Percentiles rank a stretch among this genome's conserved stretches.
phyloP scores from a whole-genome alignment of 2,329 filamentous ascomycete genomes.

The Sphaerulina vaccinii region DNA sequence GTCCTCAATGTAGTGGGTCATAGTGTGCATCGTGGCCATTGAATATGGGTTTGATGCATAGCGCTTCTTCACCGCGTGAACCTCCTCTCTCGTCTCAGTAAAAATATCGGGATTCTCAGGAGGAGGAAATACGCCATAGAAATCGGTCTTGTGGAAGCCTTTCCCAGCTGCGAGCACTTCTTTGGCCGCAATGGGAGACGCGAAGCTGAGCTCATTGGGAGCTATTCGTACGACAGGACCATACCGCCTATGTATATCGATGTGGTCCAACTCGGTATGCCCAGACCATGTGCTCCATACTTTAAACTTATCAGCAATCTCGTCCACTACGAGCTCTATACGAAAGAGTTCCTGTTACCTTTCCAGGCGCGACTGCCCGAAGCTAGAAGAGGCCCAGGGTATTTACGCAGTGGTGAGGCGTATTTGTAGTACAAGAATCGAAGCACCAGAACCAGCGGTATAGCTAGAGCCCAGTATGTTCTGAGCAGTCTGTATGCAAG shows the following conservation, averaged over 20 bases:
- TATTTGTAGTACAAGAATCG: slow-evolving; percentile 34
- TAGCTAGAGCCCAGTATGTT: slow-evolving; percentile 26
- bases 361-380: slow-evolving; percentile 36
- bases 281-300: slow-evolving; percentile 28
- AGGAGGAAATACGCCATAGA: slow-evolving; percentile 52
- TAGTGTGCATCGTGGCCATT: slow-evolving; percentile 55
- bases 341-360: slow-evolving; percentile 15
- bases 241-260: slow-evolving; percentile 27
- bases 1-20: slow-evolving; percentile 53
- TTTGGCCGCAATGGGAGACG: slow-evolving; percentile 33
- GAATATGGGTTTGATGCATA: slow-evolving; percentile 46
- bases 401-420: slow-evolving; percentile 31
- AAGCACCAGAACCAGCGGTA: slow-evolving; percentile 29
- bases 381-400: slow-evolving; percentile 34
- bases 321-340: background rate
- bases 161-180: slow-evolving; percentile 34
- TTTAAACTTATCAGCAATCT: slow-evolving; percentile 1
- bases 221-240: slow-evolving; percentile 35
- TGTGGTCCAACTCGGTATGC: slow-evolving; percentile 32
- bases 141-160: slow-evolving; percentile 36
- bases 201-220: slow-evolving; percentile 35
- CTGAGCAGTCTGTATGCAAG: slow-evolving; percentile 18
- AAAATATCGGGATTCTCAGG: slow-evolving; percentile 60
- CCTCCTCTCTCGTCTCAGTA: slow-evolving; percentile 55
- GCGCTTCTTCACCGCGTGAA: slow-evolving; percentile 57